A percentile compares a stretch with the other conserved stretches of the same genome.
Evolutionary conservation across 2,329 filamentous ascomycete genomes (phyloP).

Genomic region (Colletotrichum eleusines): DNA sequence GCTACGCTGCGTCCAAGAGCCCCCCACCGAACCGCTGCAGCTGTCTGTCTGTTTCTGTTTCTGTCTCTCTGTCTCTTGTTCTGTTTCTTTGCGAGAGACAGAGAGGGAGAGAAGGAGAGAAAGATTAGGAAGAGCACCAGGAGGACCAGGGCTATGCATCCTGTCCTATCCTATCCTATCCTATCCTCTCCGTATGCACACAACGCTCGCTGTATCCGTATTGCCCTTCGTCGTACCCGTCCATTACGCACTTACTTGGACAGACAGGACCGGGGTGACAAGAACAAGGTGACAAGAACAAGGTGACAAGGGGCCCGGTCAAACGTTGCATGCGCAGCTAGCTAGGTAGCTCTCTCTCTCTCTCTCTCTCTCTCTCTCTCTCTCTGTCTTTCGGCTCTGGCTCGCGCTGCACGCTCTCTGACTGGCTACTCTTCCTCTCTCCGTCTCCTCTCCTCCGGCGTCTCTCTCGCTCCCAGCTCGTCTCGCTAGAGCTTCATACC

Average conservation of each 20-base stretch:
- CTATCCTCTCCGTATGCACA: too few relatives aligned
- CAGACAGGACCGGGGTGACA: neutral
- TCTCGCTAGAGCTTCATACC: neutral
- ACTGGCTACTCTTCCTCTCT: conserved; percentile 7
- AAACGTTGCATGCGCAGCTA: conserved; percentile 41
- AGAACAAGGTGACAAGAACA: conserved; percentile 13
- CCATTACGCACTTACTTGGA: conserved; percentile 1
- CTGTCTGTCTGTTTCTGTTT: neutral
- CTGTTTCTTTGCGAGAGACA: neutral
- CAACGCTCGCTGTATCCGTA: too few relatives aligned
- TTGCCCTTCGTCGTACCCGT: neutral
- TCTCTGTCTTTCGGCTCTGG: neutral
- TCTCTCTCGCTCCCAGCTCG: neutral
- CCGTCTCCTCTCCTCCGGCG: neutral
- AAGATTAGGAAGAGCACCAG: neutral
- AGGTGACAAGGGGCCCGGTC: conserved; percentile 27
- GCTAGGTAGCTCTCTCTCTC: conserved; percentile 23
- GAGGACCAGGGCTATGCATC: neutral
- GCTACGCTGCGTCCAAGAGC: neutral
- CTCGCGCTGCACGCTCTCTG: neutral
- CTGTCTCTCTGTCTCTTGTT: neutral
- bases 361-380: conserved; percentile 14
- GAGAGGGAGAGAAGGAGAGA: neutral
- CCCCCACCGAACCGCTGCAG: neutral
- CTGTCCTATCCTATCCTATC: neutral